Conservation (phyloP, 305 asterid species). For the Solanum hybrid region DNA sequence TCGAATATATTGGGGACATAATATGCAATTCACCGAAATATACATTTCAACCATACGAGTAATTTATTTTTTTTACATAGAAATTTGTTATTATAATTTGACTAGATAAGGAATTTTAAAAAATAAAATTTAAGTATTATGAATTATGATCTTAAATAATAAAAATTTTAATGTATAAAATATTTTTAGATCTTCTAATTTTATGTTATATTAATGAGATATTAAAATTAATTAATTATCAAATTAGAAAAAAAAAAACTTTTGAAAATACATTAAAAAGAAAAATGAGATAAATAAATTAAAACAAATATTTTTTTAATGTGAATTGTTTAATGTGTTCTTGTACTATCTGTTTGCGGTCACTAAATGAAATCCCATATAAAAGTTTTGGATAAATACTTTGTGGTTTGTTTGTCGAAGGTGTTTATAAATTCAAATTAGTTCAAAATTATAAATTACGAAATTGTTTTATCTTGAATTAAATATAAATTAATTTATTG, state of each 20-base stretch:
- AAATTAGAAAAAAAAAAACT: not conserved
- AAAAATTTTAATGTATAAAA: not conserved
- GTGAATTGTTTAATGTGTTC: too few species aligned
- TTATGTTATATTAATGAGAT: not conserved
- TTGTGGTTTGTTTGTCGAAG: not conserved
- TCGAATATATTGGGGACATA: not conserved
- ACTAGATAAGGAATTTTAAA: not conserved
- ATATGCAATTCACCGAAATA: not conserved
- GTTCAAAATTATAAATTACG: too few species aligned
- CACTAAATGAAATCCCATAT: not conserved
- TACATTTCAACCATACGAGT: not conserved
- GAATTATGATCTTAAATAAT: not conserved
- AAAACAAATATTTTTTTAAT: too few species aligned
- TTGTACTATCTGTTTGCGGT: not conserved
- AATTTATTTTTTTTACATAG: not conserved
- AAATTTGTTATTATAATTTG: not conserved
- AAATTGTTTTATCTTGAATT: not conserved
- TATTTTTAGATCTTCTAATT: not conserved
- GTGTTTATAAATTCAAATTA: not conserved
- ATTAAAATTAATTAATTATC: too few species aligned
- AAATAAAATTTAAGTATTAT: not conserved
- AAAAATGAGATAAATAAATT: not conserved
- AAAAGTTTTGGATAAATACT: not conserved
- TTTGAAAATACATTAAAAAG: not conserved
- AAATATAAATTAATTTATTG: not conserved